Base-by-base conservation (phyloP, 257 asterid species). In the Coffea canephora region DNA sequence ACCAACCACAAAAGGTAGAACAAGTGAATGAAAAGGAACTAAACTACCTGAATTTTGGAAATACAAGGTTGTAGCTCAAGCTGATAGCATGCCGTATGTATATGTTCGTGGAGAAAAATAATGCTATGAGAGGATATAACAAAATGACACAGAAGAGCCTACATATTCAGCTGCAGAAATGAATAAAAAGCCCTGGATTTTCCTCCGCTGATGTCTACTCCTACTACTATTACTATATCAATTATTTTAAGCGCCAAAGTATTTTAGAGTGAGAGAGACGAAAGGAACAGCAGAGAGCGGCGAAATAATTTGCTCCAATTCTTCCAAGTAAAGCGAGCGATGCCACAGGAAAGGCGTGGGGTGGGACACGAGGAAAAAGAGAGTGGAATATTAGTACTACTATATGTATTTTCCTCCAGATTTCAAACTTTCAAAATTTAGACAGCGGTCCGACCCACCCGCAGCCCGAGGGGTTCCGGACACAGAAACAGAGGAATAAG, bases 231-330 rank as follows among this genome's bases (percentile, higher is more conserved):
- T 49, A 49, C 52, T 48, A 31, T 31, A 31, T 31, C 34, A 31
- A 31, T 31, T 31, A 31, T 31, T 31, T 31, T 31, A 31, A 10
- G 9, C 12, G 12, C 9, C 1, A 6, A 6, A 52, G 16, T 52
- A 52, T 18, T 54, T 54, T 4, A 14, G 15, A 27, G 3, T 8
- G 25, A 59, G 2, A 5, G 0, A 23, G 6, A 4, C 6, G 7
- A 34, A 62, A 62, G 36, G 15, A n/a, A 62, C 14, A n/a, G 68
- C 15, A 59, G 65, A 27, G 78, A 43, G 79, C 61, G 72, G 72
- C 72, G 64, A 76, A 76, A 76, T 76, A 6, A 76, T 43, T 76
- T 76, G 34, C 19, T 62, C 55, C 79, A 62, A 62, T 62, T 43
- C 79, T 62, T 76, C 19, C 45, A 76, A 61, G 62, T 25, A 76